Conservation (phyloP, 2,329 filamentous ascomycete genomes). For the Aspergillus fischeri region DNA sequence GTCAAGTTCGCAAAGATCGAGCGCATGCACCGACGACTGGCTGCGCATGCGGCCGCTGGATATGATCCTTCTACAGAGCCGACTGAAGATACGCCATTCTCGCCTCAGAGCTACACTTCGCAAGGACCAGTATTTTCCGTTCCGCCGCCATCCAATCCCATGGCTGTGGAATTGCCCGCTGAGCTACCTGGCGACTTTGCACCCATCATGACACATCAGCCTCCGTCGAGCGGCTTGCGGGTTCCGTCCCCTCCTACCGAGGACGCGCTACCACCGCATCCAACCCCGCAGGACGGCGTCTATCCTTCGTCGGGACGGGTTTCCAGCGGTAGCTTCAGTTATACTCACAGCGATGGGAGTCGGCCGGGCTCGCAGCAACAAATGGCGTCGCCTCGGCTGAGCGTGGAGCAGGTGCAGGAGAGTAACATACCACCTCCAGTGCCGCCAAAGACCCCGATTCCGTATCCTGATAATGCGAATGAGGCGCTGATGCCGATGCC, state of each 20-base stretch:
- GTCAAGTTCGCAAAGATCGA: conserved; percentile 80
- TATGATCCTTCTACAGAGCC: conserved; percentile 26
- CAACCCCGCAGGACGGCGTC: conserved; percentile 25
- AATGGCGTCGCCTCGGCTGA: conserved; percentile 30
- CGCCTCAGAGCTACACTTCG: conserved; percentile 9
- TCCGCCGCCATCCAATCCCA: conserved; percentile 42
- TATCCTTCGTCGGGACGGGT: conserved; percentile 21
- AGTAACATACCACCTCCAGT: conserved; percentile 58
- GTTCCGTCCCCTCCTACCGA: conserved; percentile 26
- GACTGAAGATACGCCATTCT: conserved; percentile 23
- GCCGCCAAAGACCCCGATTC: conserved; percentile 73
- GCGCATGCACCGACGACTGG: conserved; percentile 66
- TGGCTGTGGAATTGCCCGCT: conserved; percentile 58
- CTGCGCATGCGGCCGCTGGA: conserved; percentile 43
- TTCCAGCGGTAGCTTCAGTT: conserved; percentile 23
- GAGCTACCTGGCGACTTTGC: conserved; percentile 42
- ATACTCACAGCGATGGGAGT: conserved; percentile 35
- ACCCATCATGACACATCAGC: conserved; percentile 21
- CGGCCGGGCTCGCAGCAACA: conserved; percentile 25
- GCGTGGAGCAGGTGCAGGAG: conserved; percentile 29
- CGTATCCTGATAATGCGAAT: conserved; percentile 42
- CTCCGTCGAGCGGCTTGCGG: conserved; percentile 12
- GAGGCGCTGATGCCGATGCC: conserved; percentile 35
- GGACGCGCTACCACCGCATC: conserved; percentile 25
- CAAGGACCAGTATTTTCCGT: conserved; percentile 23